Conservation (phyloP, 2,329 filamentous ascomycete species). For the Talaromyces sp. region DNA sequence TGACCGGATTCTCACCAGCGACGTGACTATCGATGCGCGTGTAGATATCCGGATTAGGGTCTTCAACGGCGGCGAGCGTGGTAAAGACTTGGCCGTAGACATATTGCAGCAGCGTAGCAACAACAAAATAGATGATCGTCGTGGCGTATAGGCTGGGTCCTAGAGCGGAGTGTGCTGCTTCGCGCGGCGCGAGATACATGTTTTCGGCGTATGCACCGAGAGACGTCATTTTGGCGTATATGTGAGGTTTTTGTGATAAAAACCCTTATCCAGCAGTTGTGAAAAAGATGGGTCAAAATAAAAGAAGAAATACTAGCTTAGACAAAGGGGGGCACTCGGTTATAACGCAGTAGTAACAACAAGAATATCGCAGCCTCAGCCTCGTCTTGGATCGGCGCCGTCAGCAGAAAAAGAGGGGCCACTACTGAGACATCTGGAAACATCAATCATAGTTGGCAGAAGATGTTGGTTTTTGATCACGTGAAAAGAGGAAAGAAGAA, state of each 20-base stretch:
- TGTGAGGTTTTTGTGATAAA: background rate
- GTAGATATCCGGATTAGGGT: conserved; percentile 49
- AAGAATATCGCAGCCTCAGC: background rate
- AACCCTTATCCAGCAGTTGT: background rate
- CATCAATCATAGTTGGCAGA: background rate
- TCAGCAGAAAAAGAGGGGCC: background rate
- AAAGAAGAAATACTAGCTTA: background rate
- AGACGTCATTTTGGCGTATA: background rate
- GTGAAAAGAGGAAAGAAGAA: background rate
- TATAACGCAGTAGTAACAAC: background rate
- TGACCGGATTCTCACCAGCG: conserved; percentile 24
- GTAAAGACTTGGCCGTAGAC: conserved; percentile 56
- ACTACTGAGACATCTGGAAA: background rate
- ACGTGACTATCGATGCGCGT: conserved; percentile 41
- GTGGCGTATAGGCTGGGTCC: background rate
- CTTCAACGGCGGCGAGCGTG: conserved; percentile 61
- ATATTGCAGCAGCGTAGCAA: conserved; percentile 40
- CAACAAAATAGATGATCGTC: background rate
- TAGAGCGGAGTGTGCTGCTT: background rate
- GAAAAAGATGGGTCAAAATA: background rate
- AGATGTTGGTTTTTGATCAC: background rate
- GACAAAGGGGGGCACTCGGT: background rate
- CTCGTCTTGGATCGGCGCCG: background rate
- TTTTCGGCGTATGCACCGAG: background rate
- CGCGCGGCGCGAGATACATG: background rate